A percentile compares a stretch with the other conserved stretches of the same genome.
These are phyloP conservation scores for Phyllosticta citriasiana DNA, from an alignment of 2,329 filamentous ascomycete genomes.

Conservation along the genomic window DNA sequence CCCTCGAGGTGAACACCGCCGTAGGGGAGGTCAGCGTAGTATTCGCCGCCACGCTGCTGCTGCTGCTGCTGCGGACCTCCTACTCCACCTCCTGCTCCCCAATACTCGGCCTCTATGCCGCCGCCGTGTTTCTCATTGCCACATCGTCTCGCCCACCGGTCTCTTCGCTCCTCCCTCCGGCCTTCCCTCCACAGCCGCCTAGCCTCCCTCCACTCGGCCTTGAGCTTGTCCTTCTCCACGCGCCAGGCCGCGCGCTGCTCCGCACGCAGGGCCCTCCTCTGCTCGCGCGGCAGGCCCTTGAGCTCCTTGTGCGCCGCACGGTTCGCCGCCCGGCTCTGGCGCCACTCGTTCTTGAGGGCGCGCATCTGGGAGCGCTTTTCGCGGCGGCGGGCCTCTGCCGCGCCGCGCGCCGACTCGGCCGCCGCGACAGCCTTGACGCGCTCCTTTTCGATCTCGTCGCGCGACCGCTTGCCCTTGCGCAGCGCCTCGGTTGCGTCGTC, in stretches of 20 bases:
- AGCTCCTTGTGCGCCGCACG: constrained; percentile 13
- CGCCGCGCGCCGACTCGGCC: constrained; percentile 12
- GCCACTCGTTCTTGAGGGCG: constrained; percentile 16
- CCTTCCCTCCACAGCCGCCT: constrained; percentile 1
- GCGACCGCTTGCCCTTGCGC: constrained; percentile 19
- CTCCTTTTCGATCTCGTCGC: constrained; percentile 16
- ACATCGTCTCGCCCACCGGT: constrained; percentile 1
- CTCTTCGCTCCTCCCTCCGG: neutral
- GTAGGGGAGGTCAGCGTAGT: neutral
- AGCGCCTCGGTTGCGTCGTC: constrained; percentile 13
- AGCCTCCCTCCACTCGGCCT: constrained; percentile 10
- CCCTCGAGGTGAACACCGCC: neutral
- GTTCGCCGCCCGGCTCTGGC: constrained; percentile 16
- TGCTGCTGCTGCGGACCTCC: neutral
- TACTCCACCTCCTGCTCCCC: neutral
- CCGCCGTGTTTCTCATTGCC: neutral
- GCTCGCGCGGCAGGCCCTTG: constrained; percentile 15
- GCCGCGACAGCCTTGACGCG: constrained; percentile 19
- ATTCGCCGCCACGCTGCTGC: neutral
- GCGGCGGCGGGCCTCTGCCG: neutral
- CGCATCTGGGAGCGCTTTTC: neutral
- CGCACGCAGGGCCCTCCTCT: constrained; percentile 12
- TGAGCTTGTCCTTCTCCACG: constrained; percentile 14
- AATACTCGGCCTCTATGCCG: neutral
- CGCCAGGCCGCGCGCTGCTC: constrained; percentile 5